These are phyloP conservation scores for Plasmodium billcollinsi DNA, from an alignment of 169 alveolate genomes.

Conservation along the genomic window DNA sequence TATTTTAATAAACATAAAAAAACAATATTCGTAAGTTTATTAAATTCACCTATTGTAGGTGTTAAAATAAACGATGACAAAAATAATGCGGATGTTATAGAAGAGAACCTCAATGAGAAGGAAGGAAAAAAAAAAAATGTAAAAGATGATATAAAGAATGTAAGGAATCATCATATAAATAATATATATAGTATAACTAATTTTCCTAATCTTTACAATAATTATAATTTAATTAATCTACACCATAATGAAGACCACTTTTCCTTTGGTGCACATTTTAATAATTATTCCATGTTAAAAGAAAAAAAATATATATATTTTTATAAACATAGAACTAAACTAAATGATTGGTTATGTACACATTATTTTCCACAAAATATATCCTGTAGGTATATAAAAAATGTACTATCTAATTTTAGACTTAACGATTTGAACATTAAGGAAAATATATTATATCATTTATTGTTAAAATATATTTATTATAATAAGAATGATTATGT, in stretches of 20 bases:
- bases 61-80: slow-evolving; percentile 1
- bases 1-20: neutral
- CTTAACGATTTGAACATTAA: slow-evolving; percentile 34
- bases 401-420: slow-evolving; percentile 8
- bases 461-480: slow-evolving; percentile 18
- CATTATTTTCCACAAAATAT: slow-evolving; percentile 23
- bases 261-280: neutral
- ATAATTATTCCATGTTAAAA: too few relatives aligned
- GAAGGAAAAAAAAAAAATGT: neutral
- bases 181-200: too few relatives aligned
- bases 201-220: too few relatives aligned
- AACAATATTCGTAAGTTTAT: slow-evolving; percentile 3
- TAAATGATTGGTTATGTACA: slow-evolving; percentile 37
- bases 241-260: too few relatives aligned
- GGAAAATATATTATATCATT: slow-evolving; percentile 63
- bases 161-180: too few relatives aligned
- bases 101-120: neutral
- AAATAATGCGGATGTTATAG: neutral
- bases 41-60: slow-evolving; percentile 71
- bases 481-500: slow-evolving; percentile 1
- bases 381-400: slow-evolving; percentile 25
- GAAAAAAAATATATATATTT: neutral
- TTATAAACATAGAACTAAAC: neutral
- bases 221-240: too few relatives aligned
- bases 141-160: too few relatives aligned